Evolutionary conservation across 2,329 filamentous ascomycete species (phyloP).

Genomic region (Dothistroma pini): DNA sequence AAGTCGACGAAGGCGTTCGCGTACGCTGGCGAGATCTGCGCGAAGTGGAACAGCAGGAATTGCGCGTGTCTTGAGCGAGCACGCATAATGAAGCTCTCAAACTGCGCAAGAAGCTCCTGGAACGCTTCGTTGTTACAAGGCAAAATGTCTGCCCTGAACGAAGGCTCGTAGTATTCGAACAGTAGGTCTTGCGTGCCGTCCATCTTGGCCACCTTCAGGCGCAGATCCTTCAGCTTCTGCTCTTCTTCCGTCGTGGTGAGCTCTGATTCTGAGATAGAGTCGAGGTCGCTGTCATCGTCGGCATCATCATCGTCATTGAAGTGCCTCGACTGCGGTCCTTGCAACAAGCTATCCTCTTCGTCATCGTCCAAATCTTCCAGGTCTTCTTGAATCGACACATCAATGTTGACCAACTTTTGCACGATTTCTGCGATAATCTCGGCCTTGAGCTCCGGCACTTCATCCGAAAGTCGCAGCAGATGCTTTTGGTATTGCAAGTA

Average conservation of each 20-base stretch:
- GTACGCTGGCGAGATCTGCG: conserved; percentile 72
- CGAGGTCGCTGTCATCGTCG: conserved; percentile 61
- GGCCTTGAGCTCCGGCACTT: conserved; percentile 71
- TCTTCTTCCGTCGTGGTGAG: conserved; percentile 55
- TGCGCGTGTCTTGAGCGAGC: conserved; percentile 91
- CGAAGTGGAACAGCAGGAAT: conserved; percentile 94
- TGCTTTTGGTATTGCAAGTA: conserved; percentile 89
- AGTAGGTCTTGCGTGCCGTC: conserved; percentile 85
- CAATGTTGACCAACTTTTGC: conserved; percentile 84
- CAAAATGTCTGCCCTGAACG: conserved; percentile 59
- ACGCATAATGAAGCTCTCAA: conserved; percentile 81
- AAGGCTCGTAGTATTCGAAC: conserved; percentile 74
- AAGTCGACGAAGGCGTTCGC: conserved; percentile 81
- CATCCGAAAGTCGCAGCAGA: conserved; percentile 70
- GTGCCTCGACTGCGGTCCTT: conserved; percentile 46
- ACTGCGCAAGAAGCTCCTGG: conserved; percentile 77
- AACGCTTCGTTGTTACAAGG: conserved; percentile 69
- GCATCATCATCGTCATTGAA: conserved; percentile 50
- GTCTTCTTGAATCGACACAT: conserved; percentile 92
- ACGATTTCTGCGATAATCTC: conserved; percentile 81
- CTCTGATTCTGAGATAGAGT: conserved; percentile 65
- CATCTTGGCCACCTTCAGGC: conserved; percentile 83
- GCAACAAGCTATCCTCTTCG: conserved; percentile 68
- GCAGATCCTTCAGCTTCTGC: conserved; percentile 64
- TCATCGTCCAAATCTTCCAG: conserved; percentile 91